Evolutionary conservation across 2,329 filamentous ascomycete species (phyloP), one percentile per base, ranked within the genome.

Genomic region (Arthrinium puccinioides): DNA sequence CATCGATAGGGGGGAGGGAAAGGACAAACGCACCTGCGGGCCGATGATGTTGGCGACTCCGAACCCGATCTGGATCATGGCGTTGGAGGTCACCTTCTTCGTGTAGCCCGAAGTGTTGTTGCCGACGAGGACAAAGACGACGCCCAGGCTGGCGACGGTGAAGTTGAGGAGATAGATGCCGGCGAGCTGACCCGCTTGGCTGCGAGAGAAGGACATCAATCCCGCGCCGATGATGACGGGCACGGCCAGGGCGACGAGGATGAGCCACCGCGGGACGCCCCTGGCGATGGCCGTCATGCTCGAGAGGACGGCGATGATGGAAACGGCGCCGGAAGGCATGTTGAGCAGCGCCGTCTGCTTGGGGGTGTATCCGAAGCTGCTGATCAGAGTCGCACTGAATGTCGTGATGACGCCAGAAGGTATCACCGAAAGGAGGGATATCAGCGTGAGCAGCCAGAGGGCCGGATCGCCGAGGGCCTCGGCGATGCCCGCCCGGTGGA

Each of bases 21-120:
- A 14, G 10, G 31, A 13, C 9, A 27, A 8, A 36, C 23, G 15
- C 9, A 33, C 31, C 31, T 33, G 33, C 5, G 33, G 33, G 4
- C 33, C 33, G 8, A 36, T 36, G 38, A 76, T 70, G 50, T 74
- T 77, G 13, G 70, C 72, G 5, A 73, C 26, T 24, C 61, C 64
- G 21, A 64, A 66, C 1, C 56, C 59, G 36, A 64, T 58, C 10
- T 62, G 37, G 9, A 60, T 43, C 4, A 57, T 42, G 2, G 56
- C 58, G 37, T 58, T 60, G 41, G 55, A 53, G 1, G 56, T 56
- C 9, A 60, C 51, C 30, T 60, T 61, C 44, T 62, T 62, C 4
- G 60, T 62, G 20, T 59, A 54, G 3, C 57, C 60, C 4, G 51
- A 53, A 32, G 40, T 45, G 29, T 53, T 37, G 16, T 26, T 30